Evolutionary conservation across 2,329 filamentous ascomycete species (phyloP).

Genomic region (Septoria linicola): DNA sequence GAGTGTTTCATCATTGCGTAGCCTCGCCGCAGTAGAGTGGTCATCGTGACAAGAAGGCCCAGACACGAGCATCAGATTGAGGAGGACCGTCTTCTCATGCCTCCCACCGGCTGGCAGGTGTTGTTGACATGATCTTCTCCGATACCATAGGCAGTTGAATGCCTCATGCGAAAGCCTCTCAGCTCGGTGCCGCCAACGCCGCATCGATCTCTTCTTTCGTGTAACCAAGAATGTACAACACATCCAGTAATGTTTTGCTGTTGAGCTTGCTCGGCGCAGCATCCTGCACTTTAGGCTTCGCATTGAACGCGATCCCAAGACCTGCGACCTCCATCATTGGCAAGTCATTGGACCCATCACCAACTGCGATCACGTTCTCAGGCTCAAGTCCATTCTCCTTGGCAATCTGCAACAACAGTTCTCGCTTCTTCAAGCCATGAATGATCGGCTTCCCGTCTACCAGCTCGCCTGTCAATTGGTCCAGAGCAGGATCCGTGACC

Average conservation of each 20-base stretch:
- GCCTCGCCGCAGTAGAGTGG: no score
- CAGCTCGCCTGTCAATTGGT: constrained; percentile 69
- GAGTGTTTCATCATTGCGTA: no score
- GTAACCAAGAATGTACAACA: constrained; percentile 69
- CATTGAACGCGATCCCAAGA: constrained; percentile 78
- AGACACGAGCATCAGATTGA: no score
- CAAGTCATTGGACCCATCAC: constrained; percentile 80
- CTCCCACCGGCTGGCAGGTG: no score
- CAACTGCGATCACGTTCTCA: constrained; percentile 69
- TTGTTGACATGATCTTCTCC: no score
- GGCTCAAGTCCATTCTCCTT: constrained; percentile 63
- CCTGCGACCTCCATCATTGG: constrained; percentile 75
- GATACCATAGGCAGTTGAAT: no score
- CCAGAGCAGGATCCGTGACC: constrained; percentile 55
- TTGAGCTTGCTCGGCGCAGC: constrained; percentile 73
- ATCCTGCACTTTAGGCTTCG: constrained; percentile 78
- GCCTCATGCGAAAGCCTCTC: no score
- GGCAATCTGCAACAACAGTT: constrained; percentile 70
- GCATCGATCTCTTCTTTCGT: constrained; percentile 30
- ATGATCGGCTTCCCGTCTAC: constrained; percentile 69
- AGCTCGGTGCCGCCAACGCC: background rate
- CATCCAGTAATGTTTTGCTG: constrained; percentile 65
- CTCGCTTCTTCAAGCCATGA: constrained; percentile 71
- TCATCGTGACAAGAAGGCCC: no score
- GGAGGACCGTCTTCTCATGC: no score